Evolutionary conservation across 495 filamentous ascomycete genomes (phyloP).

Genomic region (Talaromyces trachyspermus): DNA sequence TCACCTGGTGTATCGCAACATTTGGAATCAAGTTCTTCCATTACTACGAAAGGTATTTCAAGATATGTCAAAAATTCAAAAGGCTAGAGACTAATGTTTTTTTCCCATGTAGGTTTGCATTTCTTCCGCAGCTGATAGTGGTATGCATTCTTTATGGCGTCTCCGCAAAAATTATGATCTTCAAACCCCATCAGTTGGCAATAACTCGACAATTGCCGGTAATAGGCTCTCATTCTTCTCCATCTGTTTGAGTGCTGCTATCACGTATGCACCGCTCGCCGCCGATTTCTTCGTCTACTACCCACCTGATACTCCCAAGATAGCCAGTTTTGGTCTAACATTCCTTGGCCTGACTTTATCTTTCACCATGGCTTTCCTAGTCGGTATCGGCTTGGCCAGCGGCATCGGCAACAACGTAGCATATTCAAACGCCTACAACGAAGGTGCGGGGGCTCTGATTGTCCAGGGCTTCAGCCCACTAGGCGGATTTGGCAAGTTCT

Average conservation of each 20-base stretch:
- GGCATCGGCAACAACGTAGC: constrained; percentile 45
- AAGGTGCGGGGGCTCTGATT: constrained; percentile 48
- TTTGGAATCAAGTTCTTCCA: constrained; percentile 71
- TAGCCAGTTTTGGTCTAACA: constrained; percentile 13
- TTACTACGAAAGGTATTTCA: constrained; percentile 55
- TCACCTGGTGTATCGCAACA: constrained; percentile 60
- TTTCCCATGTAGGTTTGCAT: constrained; percentile 46
- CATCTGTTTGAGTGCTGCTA: constrained; percentile 54
- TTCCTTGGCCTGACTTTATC: constrained; percentile 42
- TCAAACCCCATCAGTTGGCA: constrained; percentile 38
- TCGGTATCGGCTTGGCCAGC: constrained; percentile 62
- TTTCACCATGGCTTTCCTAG: constrained; percentile 54
- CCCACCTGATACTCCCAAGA: constrained; percentile 40
- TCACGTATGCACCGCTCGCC: constrained; percentile 54
- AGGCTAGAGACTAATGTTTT: neutral
- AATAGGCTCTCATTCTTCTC: constrained; percentile 64
- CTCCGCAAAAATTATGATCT: constrained; percentile 59
- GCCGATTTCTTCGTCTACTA: constrained; percentile 64
- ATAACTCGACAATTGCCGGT: constrained; percentile 45
- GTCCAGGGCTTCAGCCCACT: constrained; percentile 57
- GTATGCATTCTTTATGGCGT: constrained; percentile 61
- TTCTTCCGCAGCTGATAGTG: constrained; percentile 59
- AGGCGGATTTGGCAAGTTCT: constrained; percentile 64
- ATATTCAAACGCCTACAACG: constrained; percentile 49
- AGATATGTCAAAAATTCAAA: neutral